Conservation (phyloP, 2,329 filamentous ascomycete species). For the Didymella arachidicola region DNA sequence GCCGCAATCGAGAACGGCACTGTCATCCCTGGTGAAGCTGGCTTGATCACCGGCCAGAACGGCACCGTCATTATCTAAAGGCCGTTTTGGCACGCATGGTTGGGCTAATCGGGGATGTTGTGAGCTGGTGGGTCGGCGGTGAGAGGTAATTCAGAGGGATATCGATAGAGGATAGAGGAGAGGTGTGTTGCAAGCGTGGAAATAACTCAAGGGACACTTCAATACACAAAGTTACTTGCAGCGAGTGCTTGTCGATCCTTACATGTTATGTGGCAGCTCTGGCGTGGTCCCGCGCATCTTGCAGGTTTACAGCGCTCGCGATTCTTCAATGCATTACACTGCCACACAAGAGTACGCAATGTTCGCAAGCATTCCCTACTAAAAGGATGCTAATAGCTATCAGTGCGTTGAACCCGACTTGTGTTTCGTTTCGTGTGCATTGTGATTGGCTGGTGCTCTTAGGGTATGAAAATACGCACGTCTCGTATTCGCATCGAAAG, state of each 20-base stretch:
- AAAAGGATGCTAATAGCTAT: not conserved
- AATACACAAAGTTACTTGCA: not conserved
- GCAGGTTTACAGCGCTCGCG: not conserved
- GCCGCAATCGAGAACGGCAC: constrained; percentile 68
- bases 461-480: constrained; percentile 3
- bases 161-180: no score
- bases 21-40: constrained; percentile 63
- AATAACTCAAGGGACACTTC: no score
- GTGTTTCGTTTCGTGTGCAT: not conserved
- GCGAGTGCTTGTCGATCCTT: not conserved
- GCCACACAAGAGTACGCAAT: constrained; percentile 5
- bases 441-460: not conserved
- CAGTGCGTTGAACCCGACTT: not conserved
- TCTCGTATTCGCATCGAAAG: constrained; percentile 6
- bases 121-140: not conserved
- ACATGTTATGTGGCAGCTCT: not conserved
- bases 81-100: not conserved
- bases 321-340: not conserved
- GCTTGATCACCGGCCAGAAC: constrained; percentile 32
- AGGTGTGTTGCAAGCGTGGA: not conserved
- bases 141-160: not conserved
- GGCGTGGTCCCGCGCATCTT: not conserved
- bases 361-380: not conserved
- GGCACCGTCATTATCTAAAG: constrained; percentile 27
- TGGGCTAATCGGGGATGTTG: not conserved